These are phyloP conservation scores for Medicago lupulina DNA, from an alignment of 306 rosid genomes.

Conservation along the genomic window DNA sequence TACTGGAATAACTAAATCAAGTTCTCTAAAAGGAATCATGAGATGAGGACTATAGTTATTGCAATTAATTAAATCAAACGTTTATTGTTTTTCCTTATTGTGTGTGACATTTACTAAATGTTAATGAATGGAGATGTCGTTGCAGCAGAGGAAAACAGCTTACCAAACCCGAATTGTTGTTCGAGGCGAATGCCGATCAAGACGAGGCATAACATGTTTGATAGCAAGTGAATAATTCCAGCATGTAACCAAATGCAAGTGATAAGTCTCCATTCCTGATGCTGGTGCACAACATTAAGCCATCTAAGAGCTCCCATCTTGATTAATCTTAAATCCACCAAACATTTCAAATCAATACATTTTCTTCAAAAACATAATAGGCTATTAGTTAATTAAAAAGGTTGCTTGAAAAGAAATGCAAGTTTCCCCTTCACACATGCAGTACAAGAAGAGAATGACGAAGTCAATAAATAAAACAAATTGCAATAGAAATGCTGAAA, in stretches of 20 bases:
- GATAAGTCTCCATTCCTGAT: slow-evolving; percentile 86
- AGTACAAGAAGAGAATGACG: too few species aligned
- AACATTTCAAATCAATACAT: slow-evolving; percentile 16
- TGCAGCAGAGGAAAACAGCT: background rate
- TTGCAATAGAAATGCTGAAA: too few species aligned
- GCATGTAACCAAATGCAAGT: slow-evolving; percentile 93
- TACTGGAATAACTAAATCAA: background rate
- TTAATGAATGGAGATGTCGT: background rate
- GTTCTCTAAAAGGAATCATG: background rate
- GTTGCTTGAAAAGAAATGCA: background rate
- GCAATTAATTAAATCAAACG: background rate
- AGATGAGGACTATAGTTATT: background rate
- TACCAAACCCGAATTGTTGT: slow-evolving; percentile 94
- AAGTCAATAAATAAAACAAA: too few species aligned
- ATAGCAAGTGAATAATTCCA: slow-evolving; percentile 76
- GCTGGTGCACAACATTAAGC: slow-evolving; percentile 59
- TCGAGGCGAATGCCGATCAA: slow-evolving; percentile 89
- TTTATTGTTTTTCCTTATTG: background rate
- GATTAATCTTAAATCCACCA: slow-evolving; percentile 60
- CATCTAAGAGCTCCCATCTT: slow-evolving; percentile 85
- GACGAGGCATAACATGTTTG: slow-evolving; percentile 73
- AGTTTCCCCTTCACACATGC: background rate
- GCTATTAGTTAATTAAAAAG: background rate
- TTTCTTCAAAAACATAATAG: slow-evolving; percentile 1
- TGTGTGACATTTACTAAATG: slow-evolving; percentile 2